These are phyloP conservation scores for Salvia rosmarinus DNA, from an alignment of 257 asterid species.

Conservation along the genomic window DNA sequence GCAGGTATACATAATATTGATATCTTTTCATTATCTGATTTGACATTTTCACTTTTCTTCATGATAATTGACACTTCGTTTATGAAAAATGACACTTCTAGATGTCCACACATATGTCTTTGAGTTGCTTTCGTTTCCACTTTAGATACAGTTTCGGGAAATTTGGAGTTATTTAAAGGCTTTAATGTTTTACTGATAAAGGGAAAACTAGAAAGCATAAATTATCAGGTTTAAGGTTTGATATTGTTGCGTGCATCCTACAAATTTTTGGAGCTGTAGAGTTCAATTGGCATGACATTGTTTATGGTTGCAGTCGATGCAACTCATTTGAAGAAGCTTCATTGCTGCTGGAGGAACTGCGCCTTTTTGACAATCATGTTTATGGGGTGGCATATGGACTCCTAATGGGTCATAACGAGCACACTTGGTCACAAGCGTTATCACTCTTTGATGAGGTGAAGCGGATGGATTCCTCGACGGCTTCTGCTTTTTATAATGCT, in stretches of 20 bases:
- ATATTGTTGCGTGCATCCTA: neutral
- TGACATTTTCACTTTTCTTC: no score
- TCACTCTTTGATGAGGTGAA: slow-evolving; percentile 85
- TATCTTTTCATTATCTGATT: neutral
- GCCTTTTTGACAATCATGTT: slow-evolving; percentile 75
- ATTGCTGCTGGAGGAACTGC: slow-evolving; percentile 79
- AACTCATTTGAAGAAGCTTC: slow-evolving; percentile 92
- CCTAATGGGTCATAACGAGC: slow-evolving; percentile 71
- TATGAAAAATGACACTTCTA: no score
- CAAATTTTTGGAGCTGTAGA: slow-evolving; percentile 3
- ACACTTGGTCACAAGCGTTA: slow-evolving; percentile 77
- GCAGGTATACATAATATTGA: slow-evolving; percentile 59
- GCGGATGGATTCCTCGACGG: slow-evolving; percentile 86
- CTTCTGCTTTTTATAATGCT: slow-evolving; percentile 95
- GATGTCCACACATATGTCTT: no score
- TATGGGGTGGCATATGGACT: slow-evolving; percentile 98
- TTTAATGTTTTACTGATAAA: neutral
- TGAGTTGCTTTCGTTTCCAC: neutral
- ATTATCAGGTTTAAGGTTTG: slow-evolving; percentile 17
- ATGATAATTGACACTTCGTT: no score
- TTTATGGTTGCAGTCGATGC: slow-evolving; percentile 72
- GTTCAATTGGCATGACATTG: neutral
- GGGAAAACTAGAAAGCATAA: slow-evolving; percentile 7
- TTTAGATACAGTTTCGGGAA: neutral
- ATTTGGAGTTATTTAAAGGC: slow-evolving; percentile 11